Conservation (phyloP, 2,329 filamentous ascomycete species). For the Cladorrhinum sp. region DNA sequence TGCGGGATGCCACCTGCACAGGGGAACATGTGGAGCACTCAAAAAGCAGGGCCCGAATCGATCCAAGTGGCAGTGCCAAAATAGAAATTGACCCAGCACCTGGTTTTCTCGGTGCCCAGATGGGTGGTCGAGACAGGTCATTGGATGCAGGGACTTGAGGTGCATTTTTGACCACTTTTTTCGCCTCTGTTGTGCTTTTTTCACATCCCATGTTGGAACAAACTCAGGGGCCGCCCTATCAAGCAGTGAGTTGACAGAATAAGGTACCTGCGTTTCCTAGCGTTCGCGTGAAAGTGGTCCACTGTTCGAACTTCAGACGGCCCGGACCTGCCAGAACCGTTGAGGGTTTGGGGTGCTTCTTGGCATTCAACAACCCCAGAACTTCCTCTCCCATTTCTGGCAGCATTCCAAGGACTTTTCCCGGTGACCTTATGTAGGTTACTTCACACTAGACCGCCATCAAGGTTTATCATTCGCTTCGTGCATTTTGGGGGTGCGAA, state of each 20-base stretch:
- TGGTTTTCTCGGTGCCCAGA: no score
- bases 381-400: conserved; percentile 9
- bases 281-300: not conserved
- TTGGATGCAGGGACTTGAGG: conserved; percentile 6
- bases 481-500: conserved; percentile 12
- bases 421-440: not conserved
- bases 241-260: not conserved
- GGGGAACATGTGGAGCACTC: conserved; percentile 4
- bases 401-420: not conserved
- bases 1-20: conserved; percentile 7
- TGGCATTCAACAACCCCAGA: conserved; percentile 5
- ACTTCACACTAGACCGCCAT: not conserved
- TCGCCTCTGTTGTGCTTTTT: not conserved
- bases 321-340: not conserved
- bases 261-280: not conserved
- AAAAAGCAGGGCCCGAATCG: conserved; percentile 2
- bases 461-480: not conserved
- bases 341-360: not conserved
- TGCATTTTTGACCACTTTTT: not conserved
- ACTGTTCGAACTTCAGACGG: not conserved
- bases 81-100: conserved; percentile 10
- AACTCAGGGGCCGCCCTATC: not conserved
- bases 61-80: conserved; percentile 20
- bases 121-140: not conserved
- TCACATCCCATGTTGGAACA: not conserved